Evolutionary conservation across 2,329 filamentous ascomycete species (phyloP).

Genomic region (Claviceps arundinis): DNA sequence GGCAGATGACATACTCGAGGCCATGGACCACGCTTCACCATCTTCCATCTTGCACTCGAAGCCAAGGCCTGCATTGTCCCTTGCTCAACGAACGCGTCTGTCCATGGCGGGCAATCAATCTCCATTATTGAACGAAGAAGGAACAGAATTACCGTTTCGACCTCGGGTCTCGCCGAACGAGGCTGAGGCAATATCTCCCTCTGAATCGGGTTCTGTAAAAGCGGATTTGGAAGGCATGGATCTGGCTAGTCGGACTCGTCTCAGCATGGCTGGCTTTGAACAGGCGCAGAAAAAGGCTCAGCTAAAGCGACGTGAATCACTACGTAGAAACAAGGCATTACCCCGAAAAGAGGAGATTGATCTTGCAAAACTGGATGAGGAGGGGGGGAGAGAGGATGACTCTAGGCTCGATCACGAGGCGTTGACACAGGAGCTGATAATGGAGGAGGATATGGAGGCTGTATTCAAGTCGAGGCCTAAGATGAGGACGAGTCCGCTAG

Average conservation of each 20-base stretch:
- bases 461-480: constrained; percentile 78
- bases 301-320: constrained; percentile 39
- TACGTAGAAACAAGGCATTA: constrained; percentile 29
- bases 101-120: constrained; percentile 57
- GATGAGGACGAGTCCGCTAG: constrained; percentile 61
- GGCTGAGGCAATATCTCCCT: background rate
- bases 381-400: constrained; percentile 9
- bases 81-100: constrained; percentile 67
- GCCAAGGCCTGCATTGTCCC: constrained; percentile 42
- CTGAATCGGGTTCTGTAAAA: background rate
- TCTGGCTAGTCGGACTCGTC: constrained; percentile 42
- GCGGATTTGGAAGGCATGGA: constrained; percentile 23
- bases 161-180: constrained; percentile 3
- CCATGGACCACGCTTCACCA: constrained; percentile 40
- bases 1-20: constrained; percentile 43
- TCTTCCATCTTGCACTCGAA: constrained; percentile 39
- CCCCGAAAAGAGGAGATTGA: constrained; percentile 28
- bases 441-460: constrained; percentile 61
- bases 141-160: constrained; percentile 11
- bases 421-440: constrained; percentile 56
- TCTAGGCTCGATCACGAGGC: constrained; percentile 24
- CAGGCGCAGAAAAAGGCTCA: constrained; percentile 48
- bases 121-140: constrained; percentile 18
- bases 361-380: constrained; percentile 37
- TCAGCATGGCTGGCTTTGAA: constrained; percentile 50